Percentiles rank a stretch among this genome's conserved stretches.
These are phyloP conservation scores for Penicillium bovifimosum DNA, from an alignment of 495 filamentous ascomycete genomes.

Conservation along the genomic window DNA sequence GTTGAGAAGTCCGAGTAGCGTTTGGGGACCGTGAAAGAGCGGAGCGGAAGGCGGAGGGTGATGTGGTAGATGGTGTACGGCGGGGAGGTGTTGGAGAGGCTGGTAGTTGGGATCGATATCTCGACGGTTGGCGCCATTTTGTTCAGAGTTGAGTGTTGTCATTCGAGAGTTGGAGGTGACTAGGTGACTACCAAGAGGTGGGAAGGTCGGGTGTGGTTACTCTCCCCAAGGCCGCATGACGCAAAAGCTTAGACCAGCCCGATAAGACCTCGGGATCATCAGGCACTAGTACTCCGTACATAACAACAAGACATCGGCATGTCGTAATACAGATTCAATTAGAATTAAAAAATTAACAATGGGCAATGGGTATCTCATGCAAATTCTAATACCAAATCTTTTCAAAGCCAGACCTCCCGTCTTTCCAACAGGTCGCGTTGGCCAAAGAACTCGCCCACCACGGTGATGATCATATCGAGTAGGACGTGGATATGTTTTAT, in stretches of 20 bases:
- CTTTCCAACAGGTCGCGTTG: conserved; percentile 80
- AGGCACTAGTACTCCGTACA: conserved; percentile 1
- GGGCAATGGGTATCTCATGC: conserved; percentile 17
- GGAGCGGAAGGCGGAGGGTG: conserved; percentile 77
- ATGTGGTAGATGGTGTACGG: conserved; percentile 92
- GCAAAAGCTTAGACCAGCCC: conserved; percentile 12
- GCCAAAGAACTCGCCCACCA: conserved; percentile 85
- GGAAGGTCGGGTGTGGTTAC: background rate
- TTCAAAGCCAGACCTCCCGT: conserved; percentile 46
- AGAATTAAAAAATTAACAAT: no score
- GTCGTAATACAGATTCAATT: background rate
- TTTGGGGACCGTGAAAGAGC: conserved; percentile 81
- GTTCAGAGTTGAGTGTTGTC: background rate
- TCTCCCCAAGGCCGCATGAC: conserved; percentile 7
- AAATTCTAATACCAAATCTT: background rate
- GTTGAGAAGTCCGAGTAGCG: conserved; percentile 88
- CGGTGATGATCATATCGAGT: conserved; percentile 86
- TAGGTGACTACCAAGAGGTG: no score
- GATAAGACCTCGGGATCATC: background rate
- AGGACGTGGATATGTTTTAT: conserved; percentile 41
- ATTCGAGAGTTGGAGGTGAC: conserved; percentile 1
- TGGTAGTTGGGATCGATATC: conserved; percentile 75
- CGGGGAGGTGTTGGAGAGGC: conserved; percentile 56
- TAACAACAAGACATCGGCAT: background rate
- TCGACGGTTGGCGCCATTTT: conserved; percentile 71